A percentile compares a stretch with the other conserved stretches of the same genome.
phyloP scores from a whole-genome alignment of 1,284 basidiomycete genomes.

The Puccinia polysora region DNA sequence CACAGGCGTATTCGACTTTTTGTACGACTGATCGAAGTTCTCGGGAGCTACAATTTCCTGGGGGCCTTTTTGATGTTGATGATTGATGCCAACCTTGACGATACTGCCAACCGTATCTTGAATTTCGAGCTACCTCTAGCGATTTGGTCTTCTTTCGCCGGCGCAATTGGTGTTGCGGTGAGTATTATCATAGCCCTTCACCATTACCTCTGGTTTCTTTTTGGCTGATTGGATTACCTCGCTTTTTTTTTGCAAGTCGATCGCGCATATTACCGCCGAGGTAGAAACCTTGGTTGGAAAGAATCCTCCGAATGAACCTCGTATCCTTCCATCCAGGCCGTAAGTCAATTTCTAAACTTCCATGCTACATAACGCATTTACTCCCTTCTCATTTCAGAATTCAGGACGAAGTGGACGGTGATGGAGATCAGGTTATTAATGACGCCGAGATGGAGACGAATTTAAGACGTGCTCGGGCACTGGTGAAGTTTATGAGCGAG shows the following conservation, averaged over 20 bases:
- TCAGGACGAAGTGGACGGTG: conserved; percentile 19
- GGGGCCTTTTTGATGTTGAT: conserved; percentile 79
- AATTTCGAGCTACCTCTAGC: conserved; percentile 66
- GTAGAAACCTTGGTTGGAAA: conserved; percentile 33
- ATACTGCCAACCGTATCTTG: conserved; percentile 59
- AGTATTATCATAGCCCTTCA: conserved; percentile 52
- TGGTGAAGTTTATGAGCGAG: conserved; percentile 36
- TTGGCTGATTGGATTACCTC: conserved; percentile 37
- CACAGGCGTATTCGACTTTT: conserved; percentile 88
- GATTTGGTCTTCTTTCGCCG: conserved; percentile 62
- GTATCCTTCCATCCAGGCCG: conserved; percentile 26
- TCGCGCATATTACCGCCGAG: conserved; percentile 40
- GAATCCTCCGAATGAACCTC: background rate
- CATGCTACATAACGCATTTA: background rate
- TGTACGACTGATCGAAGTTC: conserved; percentile 76
- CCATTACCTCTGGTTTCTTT: conserved; percentile 44
- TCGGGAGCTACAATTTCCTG: conserved; percentile 76
- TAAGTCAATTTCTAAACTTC: conserved; percentile 9
- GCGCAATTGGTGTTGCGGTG: conserved; percentile 61
- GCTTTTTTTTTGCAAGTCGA: conserved; percentile 19
- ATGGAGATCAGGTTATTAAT: conserved; percentile 19
- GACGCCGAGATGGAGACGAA: conserved; percentile 2
- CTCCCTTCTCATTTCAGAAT: background rate
- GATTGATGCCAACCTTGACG: conserved; percentile 71
- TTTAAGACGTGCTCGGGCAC: conserved; percentile 13